Evolutionary conservation across 352 stramenopile genomes (phyloP).

Genomic region (Elongisporangium prolatum): DNA sequence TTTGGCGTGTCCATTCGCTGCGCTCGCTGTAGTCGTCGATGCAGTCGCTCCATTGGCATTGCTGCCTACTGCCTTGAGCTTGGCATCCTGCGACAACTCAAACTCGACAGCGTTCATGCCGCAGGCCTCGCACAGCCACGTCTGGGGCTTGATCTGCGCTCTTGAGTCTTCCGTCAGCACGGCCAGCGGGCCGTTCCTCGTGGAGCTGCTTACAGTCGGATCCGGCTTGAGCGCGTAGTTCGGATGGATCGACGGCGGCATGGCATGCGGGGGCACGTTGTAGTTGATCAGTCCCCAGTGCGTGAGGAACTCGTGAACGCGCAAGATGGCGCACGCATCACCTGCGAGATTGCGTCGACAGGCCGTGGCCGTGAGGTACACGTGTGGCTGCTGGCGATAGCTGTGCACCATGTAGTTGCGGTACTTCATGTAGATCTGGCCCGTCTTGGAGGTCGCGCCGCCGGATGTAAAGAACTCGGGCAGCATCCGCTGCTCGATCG

Average conservation of each 20-base stretch:
- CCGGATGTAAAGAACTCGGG: slow-evolving; percentile 70
- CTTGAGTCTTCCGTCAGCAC: slow-evolving; percentile 29
- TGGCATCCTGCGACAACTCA: slow-evolving; percentile 52
- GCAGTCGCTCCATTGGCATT: slow-evolving; percentile 3
- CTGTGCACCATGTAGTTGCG: slow-evolving; percentile 85
- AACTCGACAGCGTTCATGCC: slow-evolving; percentile 34
- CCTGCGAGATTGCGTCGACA: slow-evolving; percentile 77
- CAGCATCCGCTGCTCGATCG: slow-evolving; percentile 79
- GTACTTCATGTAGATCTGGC: slow-evolving; percentile 79
- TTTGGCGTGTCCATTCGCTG: slow-evolving; percentile 16
- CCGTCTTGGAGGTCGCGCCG: slow-evolving; percentile 34
- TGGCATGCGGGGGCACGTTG: slow-evolving; percentile 67
- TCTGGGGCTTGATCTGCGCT: slow-evolving; percentile 7
- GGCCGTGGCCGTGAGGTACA: slow-evolving; percentile 80
- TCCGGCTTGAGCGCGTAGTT: slow-evolving; percentile 52
- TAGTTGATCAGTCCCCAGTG: slow-evolving; percentile 88
- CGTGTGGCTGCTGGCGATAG: slow-evolving; percentile 70
- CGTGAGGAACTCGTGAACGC: slow-evolving; percentile 82
- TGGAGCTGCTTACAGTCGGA: slow-evolving; percentile 2
- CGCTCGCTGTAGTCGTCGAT: slow-evolving; percentile 13
- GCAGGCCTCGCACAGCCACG: slow-evolving; percentile 49
- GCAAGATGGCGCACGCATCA: slow-evolving; percentile 77
- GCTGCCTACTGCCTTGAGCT: slow-evolving; percentile 20
- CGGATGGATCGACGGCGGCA: slow-evolving; percentile 43
- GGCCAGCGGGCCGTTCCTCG: slow-evolving; percentile 11